phyloP scores from a whole-genome alignment of 192 early-diverging fungal species.

The Thamnidium elegans region DNA sequence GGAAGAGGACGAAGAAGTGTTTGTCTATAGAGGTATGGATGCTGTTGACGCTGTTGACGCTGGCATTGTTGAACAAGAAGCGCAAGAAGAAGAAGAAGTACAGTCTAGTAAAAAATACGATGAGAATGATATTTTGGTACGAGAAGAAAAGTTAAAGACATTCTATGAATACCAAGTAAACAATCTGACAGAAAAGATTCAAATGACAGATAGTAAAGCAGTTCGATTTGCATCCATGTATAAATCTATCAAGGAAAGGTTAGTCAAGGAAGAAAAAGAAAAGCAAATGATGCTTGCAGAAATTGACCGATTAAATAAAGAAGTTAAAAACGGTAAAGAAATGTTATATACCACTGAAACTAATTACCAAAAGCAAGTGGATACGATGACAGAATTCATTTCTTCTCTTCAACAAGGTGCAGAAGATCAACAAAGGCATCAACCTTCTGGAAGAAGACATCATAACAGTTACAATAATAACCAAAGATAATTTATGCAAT shows the following conservation, averaged over 20 bases:
- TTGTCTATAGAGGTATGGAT: conserved; percentile 17
- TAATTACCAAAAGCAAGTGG: conserved; percentile 41
- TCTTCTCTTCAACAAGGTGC: conserved; percentile 16
- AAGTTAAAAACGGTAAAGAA: conserved; percentile 25
- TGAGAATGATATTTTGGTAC: background rate
- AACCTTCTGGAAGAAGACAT: background rate
- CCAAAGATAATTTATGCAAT: conserved; percentile 1
- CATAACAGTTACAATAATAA: background rate
- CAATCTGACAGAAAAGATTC: conserved; percentile 28
- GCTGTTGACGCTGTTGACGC: too few relatives aligned
- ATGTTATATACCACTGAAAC: conserved; percentile 33
- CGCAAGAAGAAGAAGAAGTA: background rate
- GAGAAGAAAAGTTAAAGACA: background rate
- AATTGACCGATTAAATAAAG: conserved; percentile 17
- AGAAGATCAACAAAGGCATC: conserved; percentile 1
- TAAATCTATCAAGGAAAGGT: conserved; percentile 32
- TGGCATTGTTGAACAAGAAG: background rate
- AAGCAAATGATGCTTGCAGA: conserved; percentile 18
- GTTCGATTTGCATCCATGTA: conserved; percentile 36
- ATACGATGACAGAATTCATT: conserved; percentile 43
- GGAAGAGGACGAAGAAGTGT: conserved; percentile 36
- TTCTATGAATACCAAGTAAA: conserved; percentile 24
- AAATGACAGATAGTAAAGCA: conserved; percentile 42
- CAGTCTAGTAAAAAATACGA: background rate
- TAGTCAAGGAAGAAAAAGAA: conserved; percentile 26